Evolutionary conservation across 345 rosid species (phyloP).

Genomic region (Gossypium mustelinum): DNA sequence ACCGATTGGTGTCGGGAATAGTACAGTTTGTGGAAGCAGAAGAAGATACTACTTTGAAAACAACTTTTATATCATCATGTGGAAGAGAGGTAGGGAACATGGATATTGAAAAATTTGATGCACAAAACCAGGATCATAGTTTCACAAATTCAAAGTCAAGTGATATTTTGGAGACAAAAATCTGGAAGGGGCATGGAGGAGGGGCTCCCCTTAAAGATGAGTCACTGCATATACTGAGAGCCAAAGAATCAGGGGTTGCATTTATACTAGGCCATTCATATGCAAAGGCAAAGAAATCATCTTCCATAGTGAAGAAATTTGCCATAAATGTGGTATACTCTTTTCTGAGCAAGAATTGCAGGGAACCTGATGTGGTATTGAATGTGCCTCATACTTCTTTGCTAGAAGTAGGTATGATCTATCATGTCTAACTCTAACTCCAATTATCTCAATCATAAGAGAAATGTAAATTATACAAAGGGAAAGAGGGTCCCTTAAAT

Average conservation of each 20-base stretch:
- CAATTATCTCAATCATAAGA: too few relatives aligned
- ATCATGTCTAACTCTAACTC: conserved; percentile 37
- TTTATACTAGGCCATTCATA: conserved; percentile 65
- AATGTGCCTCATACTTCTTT: conserved; percentile 64
- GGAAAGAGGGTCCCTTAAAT: background rate
- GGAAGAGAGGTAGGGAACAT: conserved; percentile 12
- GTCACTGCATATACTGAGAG: conserved; percentile 42
- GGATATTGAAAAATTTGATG: conserved; percentile 5
- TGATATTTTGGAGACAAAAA: conserved; percentile 16
- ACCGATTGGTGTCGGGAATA: conserved; percentile 46
- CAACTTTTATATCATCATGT: background rate
- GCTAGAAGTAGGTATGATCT: conserved; percentile 79
- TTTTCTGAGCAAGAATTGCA: conserved; percentile 67
- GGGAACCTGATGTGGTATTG: conserved; percentile 60
- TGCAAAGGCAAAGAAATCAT: conserved; percentile 60
- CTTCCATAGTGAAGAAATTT: conserved; percentile 56
- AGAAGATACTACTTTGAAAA: conserved; percentile 16
- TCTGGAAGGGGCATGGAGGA: background rate
- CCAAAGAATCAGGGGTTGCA: conserved; percentile 65
- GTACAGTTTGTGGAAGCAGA: conserved; percentile 53
- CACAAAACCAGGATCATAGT: background rate
- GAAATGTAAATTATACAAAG: background rate
- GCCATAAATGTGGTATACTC: conserved; percentile 52
- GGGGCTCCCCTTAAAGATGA: conserved; percentile 32
- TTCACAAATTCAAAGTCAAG: conserved; percentile 6